Percentiles rank a stretch among this genome's conserved stretches.
Conservation (phyloP, 2,329 filamentous ascomycete genomes). For the Passalora sequoiae region DNA sequence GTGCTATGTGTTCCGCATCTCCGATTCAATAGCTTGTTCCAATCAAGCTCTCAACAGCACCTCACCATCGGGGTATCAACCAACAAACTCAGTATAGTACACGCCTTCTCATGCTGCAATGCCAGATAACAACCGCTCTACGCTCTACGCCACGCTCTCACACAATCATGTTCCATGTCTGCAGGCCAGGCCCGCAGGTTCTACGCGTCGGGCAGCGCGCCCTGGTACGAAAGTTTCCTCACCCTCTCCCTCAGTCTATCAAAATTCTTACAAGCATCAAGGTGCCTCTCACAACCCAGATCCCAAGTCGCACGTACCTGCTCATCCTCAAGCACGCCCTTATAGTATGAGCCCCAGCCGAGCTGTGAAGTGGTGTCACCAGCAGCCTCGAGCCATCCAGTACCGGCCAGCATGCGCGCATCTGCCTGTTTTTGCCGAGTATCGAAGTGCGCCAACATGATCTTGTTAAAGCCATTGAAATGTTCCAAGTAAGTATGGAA, state of each 20-base stretch:
- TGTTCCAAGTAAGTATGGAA: slow-evolving; percentile 54
- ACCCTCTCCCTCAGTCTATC: slow-evolving; percentile 45
- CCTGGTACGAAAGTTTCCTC: slow-evolving; percentile 19
- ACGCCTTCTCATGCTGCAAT: too few relatives aligned
- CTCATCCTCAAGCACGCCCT: slow-evolving; percentile 60
- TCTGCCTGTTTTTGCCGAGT: slow-evolving; percentile 43
- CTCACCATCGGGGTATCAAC: too few relatives aligned
- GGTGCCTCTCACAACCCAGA: slow-evolving; percentile 56
- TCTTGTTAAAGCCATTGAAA: slow-evolving; percentile 53
- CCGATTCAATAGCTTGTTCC: too few relatives aligned
- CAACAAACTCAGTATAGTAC: too few relatives aligned
- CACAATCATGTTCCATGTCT: too few relatives aligned
- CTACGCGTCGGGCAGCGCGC: slow-evolving; percentile 21
- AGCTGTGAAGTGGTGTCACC: slow-evolving; percentile 27
- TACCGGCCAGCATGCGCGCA: slow-evolving; percentile 34
- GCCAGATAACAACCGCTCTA: too few relatives aligned
- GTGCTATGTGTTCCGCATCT: too few relatives aligned
- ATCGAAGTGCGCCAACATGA: slow-evolving; percentile 53
- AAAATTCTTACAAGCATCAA: slow-evolving; percentile 55
- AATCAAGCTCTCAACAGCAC: too few relatives aligned
- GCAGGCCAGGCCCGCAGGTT: too few relatives aligned
- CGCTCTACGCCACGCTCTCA: too few relatives aligned
- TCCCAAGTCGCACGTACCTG: slow-evolving; percentile 58
- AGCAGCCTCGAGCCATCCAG: slow-evolving; percentile 49
- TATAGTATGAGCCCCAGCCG: slow-evolving; percentile 55